phyloP scores from a whole-genome alignment of 768 basidiomycete genomes.

The Agaricus blazei region DNA sequence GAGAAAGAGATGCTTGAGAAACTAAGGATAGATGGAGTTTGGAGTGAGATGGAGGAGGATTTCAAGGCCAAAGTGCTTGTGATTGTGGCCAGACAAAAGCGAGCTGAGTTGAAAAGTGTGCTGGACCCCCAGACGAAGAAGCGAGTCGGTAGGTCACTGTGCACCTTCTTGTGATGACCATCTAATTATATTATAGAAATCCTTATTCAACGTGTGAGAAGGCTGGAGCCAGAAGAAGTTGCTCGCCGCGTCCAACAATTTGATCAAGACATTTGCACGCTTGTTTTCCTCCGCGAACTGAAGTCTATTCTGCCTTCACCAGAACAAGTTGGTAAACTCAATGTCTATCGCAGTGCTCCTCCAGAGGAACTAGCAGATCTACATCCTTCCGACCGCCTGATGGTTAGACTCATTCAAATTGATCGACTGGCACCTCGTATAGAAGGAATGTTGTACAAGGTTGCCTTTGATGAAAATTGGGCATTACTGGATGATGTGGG shows the following conservation, averaged over 20 bases:
- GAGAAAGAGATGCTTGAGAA: slow-evolving; percentile 80
- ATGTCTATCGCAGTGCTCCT: slow-evolving; percentile 83
- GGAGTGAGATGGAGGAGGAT: slow-evolving; percentile 95
- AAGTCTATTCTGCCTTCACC: slow-evolving; percentile 87
- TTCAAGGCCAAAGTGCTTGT: slow-evolving; percentile 96
- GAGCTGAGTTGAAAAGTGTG: slow-evolving; percentile 87
- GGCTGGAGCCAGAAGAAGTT: slow-evolving; percentile 81
- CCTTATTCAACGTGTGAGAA: slow-evolving; percentile 82
- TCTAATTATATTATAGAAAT: slow-evolving; percentile 56
- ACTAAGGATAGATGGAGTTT: slow-evolving; percentile 81
- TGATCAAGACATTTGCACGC: slow-evolving; percentile 81
- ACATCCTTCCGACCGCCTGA: slow-evolving; percentile 93
- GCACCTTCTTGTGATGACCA: neutral
- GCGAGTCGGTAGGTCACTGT: slow-evolving; percentile 69
- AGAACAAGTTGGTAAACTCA: slow-evolving; percentile 87
- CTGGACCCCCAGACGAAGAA: slow-evolving; percentile 90
- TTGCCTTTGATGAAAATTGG: slow-evolving; percentile 84
- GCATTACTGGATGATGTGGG: slow-evolving; percentile 74
- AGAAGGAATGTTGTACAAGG: slow-evolving; percentile 93
- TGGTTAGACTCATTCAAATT: slow-evolving; percentile 96
- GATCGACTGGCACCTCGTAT: slow-evolving; percentile 83
- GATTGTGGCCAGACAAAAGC: slow-evolving; percentile 81
- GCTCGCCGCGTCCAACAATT: slow-evolving; percentile 80
- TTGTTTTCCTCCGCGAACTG: slow-evolving; percentile 85
- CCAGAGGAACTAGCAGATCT: slow-evolving; percentile 80